Evolutionary conservation across 805 yeast genomes (phyloP).

Genomic region (Metschnikowia peoriensis): DNA sequence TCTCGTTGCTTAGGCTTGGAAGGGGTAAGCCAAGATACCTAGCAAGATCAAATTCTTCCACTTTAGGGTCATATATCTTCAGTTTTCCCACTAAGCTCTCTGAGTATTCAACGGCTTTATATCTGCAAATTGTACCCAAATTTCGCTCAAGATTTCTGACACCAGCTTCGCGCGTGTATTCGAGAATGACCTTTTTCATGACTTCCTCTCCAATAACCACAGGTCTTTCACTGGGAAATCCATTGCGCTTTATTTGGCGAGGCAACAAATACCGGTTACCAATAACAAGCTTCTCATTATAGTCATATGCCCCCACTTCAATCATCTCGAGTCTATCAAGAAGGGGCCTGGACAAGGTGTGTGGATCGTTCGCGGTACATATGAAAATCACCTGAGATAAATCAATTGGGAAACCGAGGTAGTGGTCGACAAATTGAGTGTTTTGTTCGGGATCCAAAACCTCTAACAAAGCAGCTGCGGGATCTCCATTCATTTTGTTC

Average conservation of each 20-base stretch:
- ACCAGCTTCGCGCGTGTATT: conserved; percentile 83
- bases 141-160: conserved; percentile 76
- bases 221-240: conserved; percentile 44
- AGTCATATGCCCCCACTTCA: conserved; percentile 75
- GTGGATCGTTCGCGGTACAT: conserved; percentile 81
- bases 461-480: conserved; percentile 85
- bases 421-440: conserved; percentile 72
- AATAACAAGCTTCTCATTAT: conserved; percentile 71
- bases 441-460: conserved; percentile 92
- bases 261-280: conserved; percentile 70
- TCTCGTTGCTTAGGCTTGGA: conserved; percentile 34
- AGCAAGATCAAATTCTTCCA: conserved; percentile 56
- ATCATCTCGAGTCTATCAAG: conserved; percentile 84
- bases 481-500: conserved; percentile 69
- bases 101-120: conserved; percentile 72
- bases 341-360: conserved; percentile 70
- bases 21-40: conserved; percentile 69
- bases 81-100: conserved; percentile 21
- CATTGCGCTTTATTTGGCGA: conserved; percentile 68
- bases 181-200: conserved; percentile 58
- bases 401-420: conserved; percentile 82
- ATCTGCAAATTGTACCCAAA: conserved; percentile 74
- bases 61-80: conserved; percentile 33
- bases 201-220: conserved; percentile 52
- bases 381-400: conserved; percentile 76